phyloP scores from a whole-genome alignment of 2,329 filamentous ascomycete genomes.

The Phyllosticta citrichinensis region DNA sequence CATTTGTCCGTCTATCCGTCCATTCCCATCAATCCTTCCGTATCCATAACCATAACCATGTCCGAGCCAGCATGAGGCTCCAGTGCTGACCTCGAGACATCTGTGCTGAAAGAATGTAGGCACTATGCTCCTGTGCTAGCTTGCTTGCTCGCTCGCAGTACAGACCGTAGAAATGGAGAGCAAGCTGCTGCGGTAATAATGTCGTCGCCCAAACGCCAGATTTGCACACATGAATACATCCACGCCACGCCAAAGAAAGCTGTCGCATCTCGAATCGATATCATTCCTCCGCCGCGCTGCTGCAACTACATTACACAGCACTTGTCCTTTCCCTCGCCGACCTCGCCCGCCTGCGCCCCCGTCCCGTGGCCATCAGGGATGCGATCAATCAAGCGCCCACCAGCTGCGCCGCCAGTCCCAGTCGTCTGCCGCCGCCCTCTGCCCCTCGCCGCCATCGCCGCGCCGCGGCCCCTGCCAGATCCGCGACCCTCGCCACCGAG shows the following conservation, averaged over 20 bases:
- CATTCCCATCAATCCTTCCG: not conserved
- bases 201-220: not conserved
- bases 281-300: not conserved
- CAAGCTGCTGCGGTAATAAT: not conserved
- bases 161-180: not conserved
- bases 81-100: not conserved
- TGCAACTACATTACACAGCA: conserved; percentile 13
- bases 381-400: not conserved
- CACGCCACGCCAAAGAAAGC: not conserved
- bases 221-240: not conserved
- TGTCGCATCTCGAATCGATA: not conserved
- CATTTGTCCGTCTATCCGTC: not conserved
- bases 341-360: conserved; percentile 4
- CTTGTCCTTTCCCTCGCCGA: conserved; percentile 12
- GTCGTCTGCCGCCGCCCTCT: not conserved
- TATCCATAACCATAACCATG: not conserved
- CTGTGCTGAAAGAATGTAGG: not conserved
- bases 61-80: not conserved
- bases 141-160: too few species aligned
- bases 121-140: too few species aligned
- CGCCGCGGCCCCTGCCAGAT: not conserved
- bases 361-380: not conserved
- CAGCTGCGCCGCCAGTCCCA: not conserved
- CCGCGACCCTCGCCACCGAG: conserved; percentile 8
- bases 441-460: not conserved